Evolutionary conservation across 331 rosid genomes (phyloP), one percentile per base, ranked within the genome.

Genomic region (Rosa hybrid): DNA sequence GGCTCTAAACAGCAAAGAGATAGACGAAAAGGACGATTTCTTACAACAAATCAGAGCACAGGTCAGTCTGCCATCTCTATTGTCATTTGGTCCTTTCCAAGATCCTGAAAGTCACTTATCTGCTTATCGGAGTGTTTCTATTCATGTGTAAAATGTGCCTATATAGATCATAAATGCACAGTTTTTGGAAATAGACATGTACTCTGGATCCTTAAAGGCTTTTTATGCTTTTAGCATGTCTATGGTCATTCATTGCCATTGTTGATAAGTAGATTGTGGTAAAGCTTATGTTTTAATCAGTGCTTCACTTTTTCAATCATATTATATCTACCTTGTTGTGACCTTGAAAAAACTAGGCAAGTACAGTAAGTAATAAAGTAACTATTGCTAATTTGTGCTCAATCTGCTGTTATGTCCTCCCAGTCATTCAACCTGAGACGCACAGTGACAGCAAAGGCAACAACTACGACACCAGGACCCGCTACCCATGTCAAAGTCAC

Each of bases 361-460:
- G 39, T 38, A 57, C 14, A 16, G 8, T 6, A 72, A 38, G 18
- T 5, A 38, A 73, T 7, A 38, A 73, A 64, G 38, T 51, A 77
- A 46, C 38, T 16, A 39, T 16, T 34, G 67, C 82, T 85, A 56
- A 88, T 75, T 51, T 12, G 44, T 83, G 84, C 79, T 72, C 80
- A 48, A 68, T 68, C 23, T 45, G 25, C 71, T 75, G 83, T 80
- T 82, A 17, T 63, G 27, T 62, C 41, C 23, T 46, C 42, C 71
- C 91, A 96, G 99, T 94, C 98, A 63, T 89, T 90, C 90, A 93
- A 87, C 90, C 92, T 95, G 57, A 84, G 97, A 86, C 97, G 85
- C 42, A 93, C 93, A 18, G 76, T 81, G 67, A 48, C 88, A 14
- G 86, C 83, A 41, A 93, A 91, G 84, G 67, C 94, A 21, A 87